Evolutionary conservation across 2,329 filamentous ascomycete genomes (phyloP).

Genomic region (Aspergillus persii): DNA sequence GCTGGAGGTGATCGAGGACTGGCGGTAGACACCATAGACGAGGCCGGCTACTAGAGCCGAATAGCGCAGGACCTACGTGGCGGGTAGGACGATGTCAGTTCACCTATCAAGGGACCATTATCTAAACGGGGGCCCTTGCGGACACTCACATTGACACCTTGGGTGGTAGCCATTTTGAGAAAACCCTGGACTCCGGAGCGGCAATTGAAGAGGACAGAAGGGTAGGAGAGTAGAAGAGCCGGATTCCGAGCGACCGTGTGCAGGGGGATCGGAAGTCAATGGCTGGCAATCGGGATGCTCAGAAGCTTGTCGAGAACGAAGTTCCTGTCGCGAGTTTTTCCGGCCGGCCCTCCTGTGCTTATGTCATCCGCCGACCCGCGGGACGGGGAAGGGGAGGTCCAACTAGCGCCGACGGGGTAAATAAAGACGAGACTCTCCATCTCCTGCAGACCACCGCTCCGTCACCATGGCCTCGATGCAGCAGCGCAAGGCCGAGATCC

Average conservation of each 20-base stretch:
- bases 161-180: conserved; percentile 59
- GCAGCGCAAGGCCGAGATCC: conserved; percentile 89
- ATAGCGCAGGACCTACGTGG: conserved; percentile 85
- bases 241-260: conserved; percentile 31
- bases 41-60: conserved; percentile 87
- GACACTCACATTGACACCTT: conserved; percentile 64
- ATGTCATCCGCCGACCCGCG: conserved; percentile 35
- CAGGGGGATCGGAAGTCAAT: conserved; percentile 39
- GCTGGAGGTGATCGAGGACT: conserved; percentile 71
- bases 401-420: conserved; percentile 16
- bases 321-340: conserved; percentile 45
- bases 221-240: conserved; percentile 21
- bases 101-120: conserved; percentile 13
- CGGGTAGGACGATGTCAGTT: conserved; percentile 13
- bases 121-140: conserved; percentile 18
- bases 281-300: conserved; percentile 31
- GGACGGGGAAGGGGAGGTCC: background rate
- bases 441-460: conserved; percentile 4
- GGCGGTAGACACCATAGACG: conserved; percentile 95
- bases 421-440: conserved; percentile 17
- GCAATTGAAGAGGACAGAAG: conserved; percentile 39
- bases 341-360: conserved; percentile 35
- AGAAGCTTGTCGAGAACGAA: conserved; percentile 32
- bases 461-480: conserved; percentile 47
- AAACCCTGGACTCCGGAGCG: conserved; percentile 44